Conservation (phyloP, 2,329 filamentous ascomycete genomes). For the Fusarium pseudonygamai region DNA sequence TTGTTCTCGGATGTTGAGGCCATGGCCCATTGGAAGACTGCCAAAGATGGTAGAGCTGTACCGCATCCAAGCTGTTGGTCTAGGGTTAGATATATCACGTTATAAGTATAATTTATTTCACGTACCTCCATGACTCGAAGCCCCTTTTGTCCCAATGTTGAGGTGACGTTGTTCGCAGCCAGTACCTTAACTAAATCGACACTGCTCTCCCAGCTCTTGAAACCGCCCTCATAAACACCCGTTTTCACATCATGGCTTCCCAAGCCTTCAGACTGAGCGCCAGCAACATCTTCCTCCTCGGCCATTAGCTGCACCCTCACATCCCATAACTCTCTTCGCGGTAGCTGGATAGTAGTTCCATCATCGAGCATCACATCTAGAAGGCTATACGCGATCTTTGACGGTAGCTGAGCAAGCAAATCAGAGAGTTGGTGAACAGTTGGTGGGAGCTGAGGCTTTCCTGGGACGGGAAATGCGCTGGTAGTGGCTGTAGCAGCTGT, state of each 20-base stretch:
- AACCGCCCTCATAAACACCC: slow-evolving; percentile 85
- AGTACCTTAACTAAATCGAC: slow-evolving; percentile 80
- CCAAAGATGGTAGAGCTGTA: slow-evolving; percentile 76
- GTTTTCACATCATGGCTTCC: slow-evolving; percentile 80
- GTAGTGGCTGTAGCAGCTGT: slow-evolving; percentile 39
- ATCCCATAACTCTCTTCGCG: slow-evolving; percentile 83
- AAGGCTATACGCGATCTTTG: slow-evolving; percentile 75
- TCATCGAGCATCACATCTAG: slow-evolving; percentile 68
- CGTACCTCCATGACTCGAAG: slow-evolving; percentile 65
- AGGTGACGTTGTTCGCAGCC: slow-evolving; percentile 52
- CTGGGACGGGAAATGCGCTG: slow-evolving; percentile 68
- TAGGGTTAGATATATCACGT: slow-evolving; percentile 25
- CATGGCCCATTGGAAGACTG: slow-evolving; percentile 71
- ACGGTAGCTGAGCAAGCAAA: slow-evolving; percentile 71
- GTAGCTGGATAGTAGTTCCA: slow-evolving; percentile 64
- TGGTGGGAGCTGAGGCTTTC: slow-evolving; percentile 67
- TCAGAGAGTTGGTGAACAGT: slow-evolving; percentile 59
- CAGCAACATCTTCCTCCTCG: slow-evolving; percentile 62
- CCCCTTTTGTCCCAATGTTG: slow-evolving; percentile 46
- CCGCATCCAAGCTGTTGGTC: slow-evolving; percentile 75
- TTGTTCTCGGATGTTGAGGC: slow-evolving; percentile 22
- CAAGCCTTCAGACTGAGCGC: slow-evolving; percentile 56
- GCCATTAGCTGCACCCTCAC: slow-evolving; percentile 84
- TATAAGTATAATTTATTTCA: not conserved
- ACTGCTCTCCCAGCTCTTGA: slow-evolving; percentile 91